Evolutionary conservation across 1,284 basidiomycete species (phyloP).

Genomic region (Blastosporella zonata): DNA sequence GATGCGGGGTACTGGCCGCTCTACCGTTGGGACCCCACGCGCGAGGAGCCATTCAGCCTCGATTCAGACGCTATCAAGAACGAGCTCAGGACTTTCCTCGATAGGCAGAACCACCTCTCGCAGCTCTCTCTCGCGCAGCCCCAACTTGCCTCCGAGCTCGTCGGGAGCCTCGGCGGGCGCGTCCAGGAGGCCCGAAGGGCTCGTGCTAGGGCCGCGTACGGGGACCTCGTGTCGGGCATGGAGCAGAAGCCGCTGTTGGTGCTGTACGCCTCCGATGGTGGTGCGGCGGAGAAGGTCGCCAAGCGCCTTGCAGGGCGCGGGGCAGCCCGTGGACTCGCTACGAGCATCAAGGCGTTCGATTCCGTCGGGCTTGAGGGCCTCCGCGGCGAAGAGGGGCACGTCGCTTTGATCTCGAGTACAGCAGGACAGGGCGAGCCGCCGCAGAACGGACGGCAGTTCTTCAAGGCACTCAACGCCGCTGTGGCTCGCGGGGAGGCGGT

Average conservation of each 20-base stretch:
- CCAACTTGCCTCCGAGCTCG: slow-evolving; percentile 80
- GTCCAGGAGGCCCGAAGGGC: slow-evolving; percentile 83
- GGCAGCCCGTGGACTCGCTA: slow-evolving; percentile 82
- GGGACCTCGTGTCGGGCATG: slow-evolving; percentile 79
- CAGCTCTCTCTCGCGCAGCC: slow-evolving; percentile 85
- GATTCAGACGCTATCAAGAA: slow-evolving; percentile 95
- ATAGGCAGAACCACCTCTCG: slow-evolving; percentile 94
- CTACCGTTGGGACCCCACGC: slow-evolving; percentile 94
- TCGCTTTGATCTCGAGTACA: slow-evolving; percentile 90
- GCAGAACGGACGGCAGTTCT: slow-evolving; percentile 91
- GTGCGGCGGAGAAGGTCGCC: slow-evolving; percentile 93
- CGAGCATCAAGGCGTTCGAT: slow-evolving; percentile 72
- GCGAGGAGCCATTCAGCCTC: slow-evolving; percentile 86
- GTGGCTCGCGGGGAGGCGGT: slow-evolving; percentile 52
- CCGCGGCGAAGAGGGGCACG: slow-evolving; percentile 70
- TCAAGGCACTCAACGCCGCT: slow-evolving; percentile 81
- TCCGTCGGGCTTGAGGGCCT: slow-evolving; percentile 75
- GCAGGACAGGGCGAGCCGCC: slow-evolving; percentile 99
- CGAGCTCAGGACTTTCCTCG: slow-evolving; percentile 93
- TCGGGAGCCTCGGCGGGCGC: slow-evolving; percentile 81
- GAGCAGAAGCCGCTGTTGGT: slow-evolving; percentile 90
- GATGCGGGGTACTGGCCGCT: slow-evolving; percentile 98
- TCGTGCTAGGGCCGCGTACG: slow-evolving; percentile 86
- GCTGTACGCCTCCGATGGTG: slow-evolving; percentile 92
- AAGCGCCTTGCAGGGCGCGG: slow-evolving; percentile 85